Conservation (phyloP, 441 rosid species). For the Bocquillonia castaneifolia region DNA sequence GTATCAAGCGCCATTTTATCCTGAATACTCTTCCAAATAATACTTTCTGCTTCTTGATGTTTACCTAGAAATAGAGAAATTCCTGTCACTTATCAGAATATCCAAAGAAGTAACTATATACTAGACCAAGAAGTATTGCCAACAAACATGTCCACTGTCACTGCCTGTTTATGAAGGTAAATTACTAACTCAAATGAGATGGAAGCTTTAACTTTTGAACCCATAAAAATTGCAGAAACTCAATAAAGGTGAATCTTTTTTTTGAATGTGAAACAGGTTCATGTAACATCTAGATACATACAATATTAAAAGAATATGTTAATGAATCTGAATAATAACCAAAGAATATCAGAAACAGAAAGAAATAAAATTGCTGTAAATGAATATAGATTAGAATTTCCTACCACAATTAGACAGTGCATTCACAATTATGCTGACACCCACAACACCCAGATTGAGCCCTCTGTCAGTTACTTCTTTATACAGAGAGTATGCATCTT, state of each 20-base stretch:
- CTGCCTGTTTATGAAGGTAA: constrained; percentile 11
- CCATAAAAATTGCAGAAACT: neutral
- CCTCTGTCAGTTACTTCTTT: constrained; percentile 43
- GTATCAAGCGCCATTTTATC: constrained; percentile 60
- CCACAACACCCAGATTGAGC: constrained; percentile 46
- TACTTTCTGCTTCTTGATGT: constrained; percentile 55
- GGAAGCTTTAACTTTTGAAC: neutral
- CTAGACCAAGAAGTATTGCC: neutral
- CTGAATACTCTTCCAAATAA: constrained; percentile 40
- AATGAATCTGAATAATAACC: neutral
- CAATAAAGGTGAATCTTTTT: neutral
- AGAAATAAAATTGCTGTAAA: neutral
- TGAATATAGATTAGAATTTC: constrained; percentile 7
- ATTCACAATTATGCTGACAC: constrained; percentile 64
- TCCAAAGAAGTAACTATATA: constrained; percentile 6
- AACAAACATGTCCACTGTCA: neutral
- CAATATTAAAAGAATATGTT: neutral
- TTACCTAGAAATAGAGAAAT: constrained; percentile 46
- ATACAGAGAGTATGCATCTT: constrained; percentile 55
- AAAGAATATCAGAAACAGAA: neutral
- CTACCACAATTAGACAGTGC: constrained; percentile 63
- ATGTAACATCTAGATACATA: neutral
- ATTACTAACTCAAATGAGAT: constrained; percentile 1
- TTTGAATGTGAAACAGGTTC: constrained; percentile 1
- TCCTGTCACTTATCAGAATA: too few species aligned